These are phyloP conservation scores for Pythium utonaiense DNA, from an alignment of 352 stramenopile species.

Conservation along the genomic window DNA sequence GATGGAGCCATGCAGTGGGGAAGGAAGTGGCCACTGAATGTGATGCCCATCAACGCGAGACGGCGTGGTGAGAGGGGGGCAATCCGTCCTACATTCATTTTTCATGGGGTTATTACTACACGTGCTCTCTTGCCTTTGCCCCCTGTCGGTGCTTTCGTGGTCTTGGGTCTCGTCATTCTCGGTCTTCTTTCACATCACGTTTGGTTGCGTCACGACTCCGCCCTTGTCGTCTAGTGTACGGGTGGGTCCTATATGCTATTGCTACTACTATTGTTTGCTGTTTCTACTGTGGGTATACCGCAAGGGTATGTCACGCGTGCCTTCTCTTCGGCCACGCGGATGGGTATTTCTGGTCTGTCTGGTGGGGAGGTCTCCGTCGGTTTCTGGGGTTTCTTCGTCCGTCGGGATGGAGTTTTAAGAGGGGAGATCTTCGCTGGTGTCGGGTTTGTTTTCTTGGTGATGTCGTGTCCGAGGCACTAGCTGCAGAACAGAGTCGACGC, in stretches of 20 bases:
- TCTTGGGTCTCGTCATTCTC: conserved; percentile 20
- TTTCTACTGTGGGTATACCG: conserved; percentile 1
- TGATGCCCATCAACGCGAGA: not conserved
- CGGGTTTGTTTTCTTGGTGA: conserved; percentile 5
- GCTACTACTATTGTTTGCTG: conserved; percentile 23
- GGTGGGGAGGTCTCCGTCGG: not conserved
- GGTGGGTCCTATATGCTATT: conserved; percentile 10
- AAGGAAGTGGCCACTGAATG: too few species aligned
- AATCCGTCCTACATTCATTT: conserved; percentile 18
- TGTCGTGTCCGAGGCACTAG: conserved; percentile 15
- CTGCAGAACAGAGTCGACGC: conserved; percentile 22
- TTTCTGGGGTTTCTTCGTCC: conserved; percentile 22
- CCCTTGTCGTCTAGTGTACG: conserved; percentile 27
- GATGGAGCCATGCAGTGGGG: not conserved
- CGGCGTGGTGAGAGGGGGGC: not conserved
- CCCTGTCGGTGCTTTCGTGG: not conserved
- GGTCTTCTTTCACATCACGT: conserved; percentile 25
- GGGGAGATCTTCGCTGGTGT: conserved; percentile 5
- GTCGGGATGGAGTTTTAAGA: conserved; percentile 14
- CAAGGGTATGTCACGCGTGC: not conserved
- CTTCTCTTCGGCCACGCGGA: conserved; percentile 5
- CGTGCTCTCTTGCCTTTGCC: conserved; percentile 3
- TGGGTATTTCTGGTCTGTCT: not conserved
- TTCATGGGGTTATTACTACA: conserved; percentile 15
- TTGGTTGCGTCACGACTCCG: conserved; percentile 22